phyloP scores from a whole-genome alignment of 768 basidiomycete species.

The Suillus subaureus region DNA sequence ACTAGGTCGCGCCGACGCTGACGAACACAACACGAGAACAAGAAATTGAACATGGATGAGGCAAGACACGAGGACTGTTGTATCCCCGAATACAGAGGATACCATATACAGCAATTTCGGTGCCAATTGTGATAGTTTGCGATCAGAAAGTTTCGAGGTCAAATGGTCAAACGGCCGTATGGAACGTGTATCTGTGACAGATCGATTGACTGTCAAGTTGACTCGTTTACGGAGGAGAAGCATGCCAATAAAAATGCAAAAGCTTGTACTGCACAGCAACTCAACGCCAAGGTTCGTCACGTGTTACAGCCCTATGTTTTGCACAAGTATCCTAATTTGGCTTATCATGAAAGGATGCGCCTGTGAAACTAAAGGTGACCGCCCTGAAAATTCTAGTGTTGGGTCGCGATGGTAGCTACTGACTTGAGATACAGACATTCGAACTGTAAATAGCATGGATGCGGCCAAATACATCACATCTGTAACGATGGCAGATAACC shows the following conservation, averaged over 20 bases:
- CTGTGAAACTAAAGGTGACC: neutral
- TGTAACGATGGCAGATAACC: no score
- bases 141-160: neutral
- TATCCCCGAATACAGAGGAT: conserved; percentile 1
- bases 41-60: conserved; percentile 27
- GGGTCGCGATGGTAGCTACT: neutral
- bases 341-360: neutral
- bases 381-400: neutral
- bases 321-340: neutral
- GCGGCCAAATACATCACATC: no score
- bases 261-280: neutral
- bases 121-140: no score
- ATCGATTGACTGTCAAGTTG: neutral
- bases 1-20: conserved; percentile 22
- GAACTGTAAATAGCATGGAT: neutral
- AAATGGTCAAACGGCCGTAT: neutral
- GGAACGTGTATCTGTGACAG: neutral
- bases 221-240: neutral
- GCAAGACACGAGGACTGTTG: conserved; percentile 5
- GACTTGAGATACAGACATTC: no score
- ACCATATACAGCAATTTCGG: conserved; percentile 15
- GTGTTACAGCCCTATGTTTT: neutral
- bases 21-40: conserved; percentile 34
- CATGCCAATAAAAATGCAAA: neutral
- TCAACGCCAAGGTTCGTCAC: neutral